phyloP scores from a whole-genome alignment of 2,329 filamentous ascomycete species.

The Ophiostoma piceae region DNA sequence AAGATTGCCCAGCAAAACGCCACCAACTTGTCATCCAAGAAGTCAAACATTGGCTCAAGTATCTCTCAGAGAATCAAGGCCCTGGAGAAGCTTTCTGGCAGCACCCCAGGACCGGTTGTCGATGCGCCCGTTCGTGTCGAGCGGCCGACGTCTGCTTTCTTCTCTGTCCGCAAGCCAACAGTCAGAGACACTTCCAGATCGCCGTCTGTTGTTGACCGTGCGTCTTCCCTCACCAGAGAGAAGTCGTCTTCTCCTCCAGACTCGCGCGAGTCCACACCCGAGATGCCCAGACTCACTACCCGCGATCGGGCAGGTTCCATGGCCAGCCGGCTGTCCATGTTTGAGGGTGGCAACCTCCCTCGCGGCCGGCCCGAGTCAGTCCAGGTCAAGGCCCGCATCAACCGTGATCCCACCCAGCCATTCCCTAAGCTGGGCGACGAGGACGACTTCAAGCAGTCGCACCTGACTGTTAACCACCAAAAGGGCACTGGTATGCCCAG shows the following conservation, averaged over 20 bases:
- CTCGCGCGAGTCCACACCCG: constrained; percentile 46
- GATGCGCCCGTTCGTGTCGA: constrained; percentile 32
- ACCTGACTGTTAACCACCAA: constrained; percentile 54
- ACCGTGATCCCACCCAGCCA: constrained; percentile 56
- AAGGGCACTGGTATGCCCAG: constrained; percentile 30
- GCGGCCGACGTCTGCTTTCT: constrained; percentile 51
- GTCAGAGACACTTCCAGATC: constrained; percentile 41
- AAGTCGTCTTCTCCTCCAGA: constrained; percentile 37
- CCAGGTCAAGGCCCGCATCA: constrained; percentile 81
- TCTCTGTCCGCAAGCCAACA: constrained; percentile 49
- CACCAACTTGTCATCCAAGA: constrained; percentile 58
- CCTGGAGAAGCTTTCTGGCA: constrained; percentile 68
- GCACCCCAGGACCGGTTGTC: constrained; percentile 31
- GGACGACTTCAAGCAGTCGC: constrained; percentile 56
- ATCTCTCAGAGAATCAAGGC: constrained; percentile 95
- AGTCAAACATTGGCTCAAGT: constrained; percentile 77
- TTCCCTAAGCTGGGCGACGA: constrained; percentile 41
- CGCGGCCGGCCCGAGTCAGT: constrained; percentile 64
- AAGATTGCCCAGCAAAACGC: constrained; percentile 48
- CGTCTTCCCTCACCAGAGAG: constrained; percentile 37
- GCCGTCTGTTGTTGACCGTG: constrained; percentile 43
- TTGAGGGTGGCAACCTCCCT: constrained; percentile 44
- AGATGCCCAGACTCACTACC: constrained; percentile 35
- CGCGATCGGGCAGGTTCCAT: constrained; percentile 50
- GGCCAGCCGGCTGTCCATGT: constrained; percentile 52